These are phyloP conservation scores for Phanerochaete sordida DNA, from an alignment of 768 basidiomycete species.

Conservation along the genomic window DNA sequence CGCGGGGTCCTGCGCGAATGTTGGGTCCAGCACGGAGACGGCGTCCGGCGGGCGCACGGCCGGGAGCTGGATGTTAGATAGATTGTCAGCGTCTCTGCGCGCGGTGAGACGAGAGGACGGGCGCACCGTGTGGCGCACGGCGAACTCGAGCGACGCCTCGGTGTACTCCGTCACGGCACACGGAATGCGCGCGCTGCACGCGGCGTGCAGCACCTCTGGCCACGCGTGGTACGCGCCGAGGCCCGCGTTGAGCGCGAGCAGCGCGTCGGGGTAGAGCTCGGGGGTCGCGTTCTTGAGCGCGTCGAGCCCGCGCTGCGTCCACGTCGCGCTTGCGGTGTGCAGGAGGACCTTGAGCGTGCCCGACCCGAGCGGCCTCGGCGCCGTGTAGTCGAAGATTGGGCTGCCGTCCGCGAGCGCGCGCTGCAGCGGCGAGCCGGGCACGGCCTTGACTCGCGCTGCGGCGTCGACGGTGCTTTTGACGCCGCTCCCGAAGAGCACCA, in stretches of 20 bases:
- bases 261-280: slow-evolving; percentile 42
- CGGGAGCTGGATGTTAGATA: too few relatives aligned
- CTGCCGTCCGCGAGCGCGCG: slow-evolving; percentile 20
- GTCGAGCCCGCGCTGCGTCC: too few relatives aligned
- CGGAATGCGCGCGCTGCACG: slow-evolving; percentile 1
- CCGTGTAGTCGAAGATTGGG: slow-evolving; percentile 32
- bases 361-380: slow-evolving; percentile 34
- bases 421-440: slow-evolving; percentile 20
- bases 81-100: too few relatives aligned
- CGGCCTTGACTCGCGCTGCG: slow-evolving; percentile 18
- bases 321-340: too few relatives aligned
- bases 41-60: too few relatives aligned
- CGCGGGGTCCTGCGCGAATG: too few relatives aligned
- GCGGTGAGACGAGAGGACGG: too few relatives aligned
- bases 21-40: too few relatives aligned
- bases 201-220: slow-evolving; percentile 27
- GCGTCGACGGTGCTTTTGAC: slow-evolving; percentile 28
- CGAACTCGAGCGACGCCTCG: too few relatives aligned
- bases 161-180: slow-evolving; percentile 14
- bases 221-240: slow-evolving; percentile 34
- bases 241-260: slow-evolving; percentile 40
- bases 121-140: too few relatives aligned
- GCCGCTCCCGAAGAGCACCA: slow-evolving; percentile 37
- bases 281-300: too few relatives aligned
- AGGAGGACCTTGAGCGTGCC: slow-evolving; percentile 35